phyloP scores from a whole-genome alignment of 768 basidiomycete species.

The Collybia nuda region DNA sequence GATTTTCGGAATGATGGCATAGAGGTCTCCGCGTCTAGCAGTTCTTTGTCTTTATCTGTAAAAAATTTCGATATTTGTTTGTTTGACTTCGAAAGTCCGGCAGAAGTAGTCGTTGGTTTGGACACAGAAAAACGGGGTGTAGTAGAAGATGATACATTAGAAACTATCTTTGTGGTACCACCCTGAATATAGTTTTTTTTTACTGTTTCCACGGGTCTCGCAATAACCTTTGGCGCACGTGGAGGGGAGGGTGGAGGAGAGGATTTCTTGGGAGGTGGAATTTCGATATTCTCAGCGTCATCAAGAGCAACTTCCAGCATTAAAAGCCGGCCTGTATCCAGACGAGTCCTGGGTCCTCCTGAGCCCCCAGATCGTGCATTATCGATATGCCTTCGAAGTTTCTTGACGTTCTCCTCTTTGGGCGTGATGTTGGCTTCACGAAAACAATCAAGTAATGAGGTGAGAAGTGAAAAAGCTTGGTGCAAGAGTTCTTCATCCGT shows the following conservation, averaged over 20 bases:
- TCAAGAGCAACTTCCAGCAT: conserved; percentile 67
- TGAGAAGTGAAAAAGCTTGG: conserved; percentile 83
- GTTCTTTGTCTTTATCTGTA: conserved; percentile 29
- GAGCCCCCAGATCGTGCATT: conserved; percentile 49
- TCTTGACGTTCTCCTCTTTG: conserved; percentile 52
- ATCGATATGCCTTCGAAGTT: conserved; percentile 65
- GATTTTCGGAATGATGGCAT: conserved; percentile 44
- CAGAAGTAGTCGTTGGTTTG: too few species aligned
- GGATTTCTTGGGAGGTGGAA: conserved; percentile 4
- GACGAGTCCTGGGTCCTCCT: conserved; percentile 47
- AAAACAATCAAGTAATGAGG: conserved; percentile 78
- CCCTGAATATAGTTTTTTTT: not conserved
- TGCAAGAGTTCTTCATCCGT: conserved; percentile 91
- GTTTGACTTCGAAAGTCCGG: not conserved
- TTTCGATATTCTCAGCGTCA: conserved; percentile 41
- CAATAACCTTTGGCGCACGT: not conserved
- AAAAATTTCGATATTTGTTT: conserved; percentile 19
- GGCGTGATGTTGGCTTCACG: conserved; percentile 59
- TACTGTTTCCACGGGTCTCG: not conserved
- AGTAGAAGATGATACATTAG: too few species aligned
- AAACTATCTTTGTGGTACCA: not conserved
- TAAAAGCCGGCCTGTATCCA: conserved; percentile 57
- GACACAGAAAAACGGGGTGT: too few species aligned
- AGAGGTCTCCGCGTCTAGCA: conserved; percentile 29
- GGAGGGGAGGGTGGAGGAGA: too few species aligned